Base-by-base conservation (phyloP, 2,329 filamentous ascomycete species). In the Pseudocercospora fijiensis region DNA sequence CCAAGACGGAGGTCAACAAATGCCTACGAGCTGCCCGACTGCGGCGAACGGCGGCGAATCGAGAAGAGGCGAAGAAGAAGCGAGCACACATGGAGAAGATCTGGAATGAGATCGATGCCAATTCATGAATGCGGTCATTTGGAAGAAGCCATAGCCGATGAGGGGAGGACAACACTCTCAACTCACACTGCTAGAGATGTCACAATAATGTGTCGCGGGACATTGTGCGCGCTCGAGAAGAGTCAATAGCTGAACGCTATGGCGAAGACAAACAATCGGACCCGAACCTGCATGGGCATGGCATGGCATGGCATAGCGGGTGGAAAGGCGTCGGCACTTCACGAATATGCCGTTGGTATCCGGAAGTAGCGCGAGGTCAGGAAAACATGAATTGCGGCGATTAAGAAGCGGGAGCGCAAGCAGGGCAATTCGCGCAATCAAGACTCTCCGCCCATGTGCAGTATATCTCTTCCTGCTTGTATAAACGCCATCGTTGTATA, bases 21-120 rank as follows among this genome's bases (percentile, higher is more conserved):
- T 99, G 95, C 76, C 84, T 99, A 58, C 87, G 90, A 67, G 87
- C 85, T 41, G 91, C 96, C 78, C 86, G 95, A 73, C 80, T 88
- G 58, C 91, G 92, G 77, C 87, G 89, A 62, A 93, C 93, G 58
- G 86, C 85, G 69, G 81, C 83, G 71, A 98, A 99, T 76, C 86
- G 91, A 72, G 85, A 90, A 76, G 76, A 82, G 69, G 84, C 91
- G 67, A 85, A 86, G 78, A 79, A 85, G 77, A 89, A 93, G 82
- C 83, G 89, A 75, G 84, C 88, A 69, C 85, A 87, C 75, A 87
- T 96, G 71, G 86, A 91, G 80, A 85, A 87, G 76, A 86, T 85
- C 70, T 98, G 90, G 91, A 85, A 85, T 57, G 90, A 94, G 66
- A 88, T 92, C 74, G 89, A 91, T 75, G 85, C 84, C 73, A 89